Percentiles rank a stretch among this genome's conserved stretches.
Conservation (phyloP, 1,284 basidiomycete genomes). For the Cutaneotrichosporon sp. region DNA sequence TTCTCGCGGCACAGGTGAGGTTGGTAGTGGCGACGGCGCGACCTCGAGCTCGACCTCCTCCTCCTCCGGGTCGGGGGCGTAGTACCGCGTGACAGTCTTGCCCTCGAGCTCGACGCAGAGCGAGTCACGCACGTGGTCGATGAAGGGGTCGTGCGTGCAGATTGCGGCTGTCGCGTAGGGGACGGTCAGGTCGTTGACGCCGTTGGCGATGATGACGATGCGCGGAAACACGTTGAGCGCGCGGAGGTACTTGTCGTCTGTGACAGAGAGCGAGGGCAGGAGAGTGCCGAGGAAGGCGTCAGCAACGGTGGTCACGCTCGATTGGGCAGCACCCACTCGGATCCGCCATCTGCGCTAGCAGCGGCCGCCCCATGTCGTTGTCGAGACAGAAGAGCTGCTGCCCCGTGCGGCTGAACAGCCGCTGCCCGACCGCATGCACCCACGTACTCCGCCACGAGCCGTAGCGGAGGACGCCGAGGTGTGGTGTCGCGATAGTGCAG, state of each 20-base stretch:
- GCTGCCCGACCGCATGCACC: slow-evolving; percentile 66
- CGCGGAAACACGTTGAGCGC: slow-evolving; percentile 70
- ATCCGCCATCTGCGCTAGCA: slow-evolving; percentile 84
- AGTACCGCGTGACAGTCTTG: slow-evolving; percentile 28
- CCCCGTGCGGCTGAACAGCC: slow-evolving; percentile 78
- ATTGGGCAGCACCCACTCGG: slow-evolving; percentile 60
- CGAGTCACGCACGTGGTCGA: slow-evolving; percentile 60
- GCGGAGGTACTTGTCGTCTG: slow-evolving; percentile 75
- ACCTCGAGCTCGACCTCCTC: slow-evolving; percentile 30
- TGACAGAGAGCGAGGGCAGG: background rate
- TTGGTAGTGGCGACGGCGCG: background rate
- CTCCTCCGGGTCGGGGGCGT: slow-evolving; percentile 21
- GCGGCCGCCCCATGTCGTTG: slow-evolving; percentile 64
- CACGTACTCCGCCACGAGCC: slow-evolving; percentile 22
- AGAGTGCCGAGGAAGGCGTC: background rate
- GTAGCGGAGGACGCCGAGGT: slow-evolving; percentile 46
- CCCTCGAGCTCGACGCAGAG: slow-evolving; percentile 62
- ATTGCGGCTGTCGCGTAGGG: slow-evolving; percentile 79
- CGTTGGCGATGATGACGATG: slow-evolving; percentile 81
- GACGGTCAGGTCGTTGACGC: slow-evolving; percentile 78
- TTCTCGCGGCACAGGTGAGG: background rate
- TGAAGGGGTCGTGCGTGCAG: slow-evolving; percentile 69
- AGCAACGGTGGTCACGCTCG: background rate
- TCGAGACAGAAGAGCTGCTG: slow-evolving; percentile 77
- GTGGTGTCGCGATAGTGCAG: slow-evolving; percentile 50